These are phyloP conservation scores for Helianthus annuus DNA, from an alignment of 129 eudicot species.

Conservation along the genomic window DNA sequence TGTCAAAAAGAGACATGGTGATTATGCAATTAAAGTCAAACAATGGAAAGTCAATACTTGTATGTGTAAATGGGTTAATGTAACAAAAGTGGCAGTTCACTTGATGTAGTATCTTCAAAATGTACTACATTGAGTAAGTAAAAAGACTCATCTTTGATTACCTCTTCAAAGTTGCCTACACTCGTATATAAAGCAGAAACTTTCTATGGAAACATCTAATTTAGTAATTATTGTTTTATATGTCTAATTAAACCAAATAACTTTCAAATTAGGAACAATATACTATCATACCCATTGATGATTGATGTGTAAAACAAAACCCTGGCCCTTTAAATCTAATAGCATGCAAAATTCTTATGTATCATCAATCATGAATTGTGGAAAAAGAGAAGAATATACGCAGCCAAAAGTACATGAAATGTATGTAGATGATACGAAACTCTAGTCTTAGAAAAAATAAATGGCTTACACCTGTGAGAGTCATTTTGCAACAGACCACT, in stretches of 20 bases:
- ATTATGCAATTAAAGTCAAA: too few species aligned
- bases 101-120: too few species aligned
- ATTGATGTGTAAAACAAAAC: slow-evolving; percentile 7
- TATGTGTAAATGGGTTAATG: too few species aligned
- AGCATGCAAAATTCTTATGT: slow-evolving; percentile 18
- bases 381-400: slow-evolving; percentile 21
- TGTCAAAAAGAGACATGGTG: too few species aligned
- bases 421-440: slow-evolving; percentile 26
- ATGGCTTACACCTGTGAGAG: slow-evolving; percentile 22
- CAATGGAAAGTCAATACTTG: too few species aligned
- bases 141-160: too few species aligned
- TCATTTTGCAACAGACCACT: slow-evolving; percentile 33
- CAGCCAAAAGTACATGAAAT: slow-evolving; percentile 34
- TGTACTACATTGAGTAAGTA: too few species aligned
- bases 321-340: not conserved
- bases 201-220: not conserved
- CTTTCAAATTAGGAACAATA: not conserved
- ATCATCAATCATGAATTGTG: slow-evolving; percentile 31
- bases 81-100: too few species aligned
- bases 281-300: not conserved
- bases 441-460: slow-evolving; percentile 18
- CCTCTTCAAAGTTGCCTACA: too few species aligned
- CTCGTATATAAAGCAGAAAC: too few species aligned
- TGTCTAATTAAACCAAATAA: not conserved
- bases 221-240: not conserved